Evolutionary conservation across 2,329 filamentous ascomycete genomes (phyloP), one percentile per base, ranked within the genome.

Genomic region (Fusarium tjaetaba): DNA sequence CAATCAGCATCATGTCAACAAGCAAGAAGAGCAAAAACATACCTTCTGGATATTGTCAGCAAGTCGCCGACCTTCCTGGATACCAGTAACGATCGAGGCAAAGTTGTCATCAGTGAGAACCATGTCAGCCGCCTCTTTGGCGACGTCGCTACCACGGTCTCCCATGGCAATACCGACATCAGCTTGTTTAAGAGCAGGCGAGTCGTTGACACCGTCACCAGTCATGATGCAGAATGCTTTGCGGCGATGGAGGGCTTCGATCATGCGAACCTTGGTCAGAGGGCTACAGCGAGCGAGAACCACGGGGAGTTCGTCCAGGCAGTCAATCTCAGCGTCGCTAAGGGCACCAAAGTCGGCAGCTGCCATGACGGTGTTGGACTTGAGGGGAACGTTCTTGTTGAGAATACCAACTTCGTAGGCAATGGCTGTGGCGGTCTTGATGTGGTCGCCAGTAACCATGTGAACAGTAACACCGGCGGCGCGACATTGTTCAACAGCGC

Each of bases 71-170:
- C 92, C 92, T 81, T 93, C 91, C 79, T 92, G 88, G 51, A 94
- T 90, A 39, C 90, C 91, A n/a, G 89, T 91, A 45, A 93, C 87
- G 62, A 93, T 94, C 34, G 92, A 94, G 16, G 94, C 93, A 79
- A 97, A 97, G 82, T 97, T 95, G 81, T 96, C 94, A 79, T 96
- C 94, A 0, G 93, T 95, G 45, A 97, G 85, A 41, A 97, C 93
- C 87, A 97, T 96, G 78, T 97, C 94, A 2, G 93, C 92, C 6
- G 94, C 94, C 82, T 96, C 91, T 77, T 93, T 94, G 70, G 92
- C 92, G 15, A 94, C 92, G 78, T 94, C 92, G 49, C 89, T 92
- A 22, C 92, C 92, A 46, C 90, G 86, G 71, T 90, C 85, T 53
- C 92, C 91, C 92, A 94, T 94, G 71, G 92, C 92, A 73, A 94